These are phyloP conservation scores for Fraxinus paxiana DNA, from an alignment of 305 asterid species.

Conservation along the genomic window DNA sequence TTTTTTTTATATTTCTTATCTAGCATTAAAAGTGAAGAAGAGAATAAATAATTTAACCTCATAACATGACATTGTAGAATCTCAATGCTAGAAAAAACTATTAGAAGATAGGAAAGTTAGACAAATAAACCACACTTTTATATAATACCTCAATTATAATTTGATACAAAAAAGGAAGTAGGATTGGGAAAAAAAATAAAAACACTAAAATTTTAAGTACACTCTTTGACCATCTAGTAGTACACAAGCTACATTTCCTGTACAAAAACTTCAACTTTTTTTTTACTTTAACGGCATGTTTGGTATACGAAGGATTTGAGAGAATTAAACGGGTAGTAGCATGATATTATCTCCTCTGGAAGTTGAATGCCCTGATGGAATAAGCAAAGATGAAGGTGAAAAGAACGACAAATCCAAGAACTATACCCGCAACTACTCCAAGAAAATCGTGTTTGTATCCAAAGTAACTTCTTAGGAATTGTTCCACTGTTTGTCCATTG, in stretches of 20 bases:
- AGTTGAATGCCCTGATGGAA: constrained; percentile 25
- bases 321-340: background rate
- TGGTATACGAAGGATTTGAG: background rate
- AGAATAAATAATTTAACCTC: background rate
- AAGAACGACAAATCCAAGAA: constrained; percentile 26
- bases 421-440: constrained; percentile 21
- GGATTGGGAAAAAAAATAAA: background rate
- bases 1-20: too few relatives aligned
- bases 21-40: background rate
- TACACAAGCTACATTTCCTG: background rate
- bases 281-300: background rate
- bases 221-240: background rate
- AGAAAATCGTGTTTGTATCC: constrained; percentile 29
- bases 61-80: background rate
- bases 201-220: background rate
- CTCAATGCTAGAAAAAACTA: background rate
- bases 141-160: background rate
- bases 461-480: constrained; percentile 4
- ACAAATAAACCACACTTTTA: background rate
- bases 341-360: constrained; percentile 29
- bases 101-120: background rate
- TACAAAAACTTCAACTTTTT: background rate
- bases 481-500: constrained; percentile 22
- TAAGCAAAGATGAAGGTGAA: constrained; percentile 33
- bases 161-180: background rate